Percentiles rank a stretch among this genome's conserved stretches.
Conservation (phyloP, 164 flowering plant species). For the Platanus orientalis region DNA sequence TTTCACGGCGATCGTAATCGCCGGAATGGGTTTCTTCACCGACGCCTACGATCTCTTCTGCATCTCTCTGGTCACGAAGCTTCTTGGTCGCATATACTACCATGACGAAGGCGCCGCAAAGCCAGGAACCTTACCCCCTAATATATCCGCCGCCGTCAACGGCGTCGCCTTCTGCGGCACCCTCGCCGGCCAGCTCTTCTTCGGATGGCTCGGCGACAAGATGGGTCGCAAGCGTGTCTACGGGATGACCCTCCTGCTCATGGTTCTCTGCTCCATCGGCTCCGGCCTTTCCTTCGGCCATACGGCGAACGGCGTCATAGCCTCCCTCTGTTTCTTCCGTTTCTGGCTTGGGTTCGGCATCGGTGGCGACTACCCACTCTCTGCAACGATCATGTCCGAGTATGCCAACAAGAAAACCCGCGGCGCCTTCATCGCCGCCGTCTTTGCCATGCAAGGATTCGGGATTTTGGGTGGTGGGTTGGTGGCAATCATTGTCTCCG, state of each 20-base stretch:
- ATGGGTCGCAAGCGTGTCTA: constrained; percentile 1
- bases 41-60: constrained; percentile 21
- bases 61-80: neutral
- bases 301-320: neutral
- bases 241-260: neutral
- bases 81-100: neutral
- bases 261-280: neutral
- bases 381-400: constrained; percentile 19
- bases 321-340: constrained; percentile 16
- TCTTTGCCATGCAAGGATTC: constrained; percentile 19
- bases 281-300: constrained; percentile 7
- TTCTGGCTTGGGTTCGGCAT: constrained; percentile 20
- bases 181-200: neutral
- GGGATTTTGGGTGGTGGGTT: constrained; percentile 16
- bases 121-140: neutral
- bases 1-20: constrained; percentile 20
- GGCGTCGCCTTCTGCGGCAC: neutral
- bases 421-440: constrained; percentile 18
- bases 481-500: constrained; percentile 13
- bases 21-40: constrained; percentile 26
- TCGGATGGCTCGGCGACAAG: neutral
- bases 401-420: constrained; percentile 17
- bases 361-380: constrained; percentile 19
- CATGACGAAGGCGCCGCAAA: neutral
- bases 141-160: neutral